phyloP scores from a whole-genome alignment of 257 asterid genomes.

The Solanum pinnatisectum region DNA sequence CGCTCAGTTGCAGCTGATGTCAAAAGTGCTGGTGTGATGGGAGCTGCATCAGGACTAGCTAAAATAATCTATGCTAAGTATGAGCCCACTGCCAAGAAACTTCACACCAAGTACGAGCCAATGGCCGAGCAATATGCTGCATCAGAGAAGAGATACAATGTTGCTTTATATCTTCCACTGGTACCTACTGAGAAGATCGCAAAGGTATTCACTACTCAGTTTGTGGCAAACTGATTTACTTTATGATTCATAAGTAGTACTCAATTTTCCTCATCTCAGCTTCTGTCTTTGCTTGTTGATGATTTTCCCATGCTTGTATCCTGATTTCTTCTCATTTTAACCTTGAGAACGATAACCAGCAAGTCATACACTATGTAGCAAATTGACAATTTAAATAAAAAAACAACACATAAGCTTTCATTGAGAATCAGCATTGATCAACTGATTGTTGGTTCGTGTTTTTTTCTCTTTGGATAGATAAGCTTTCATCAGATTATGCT shows the following conservation, averaged over 20 bases:
- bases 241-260: not conserved
- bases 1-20: slow-evolving; percentile 55
- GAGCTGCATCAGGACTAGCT: slow-evolving; percentile 65
- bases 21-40: slow-evolving; percentile 54
- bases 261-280: slow-evolving; percentile 15
- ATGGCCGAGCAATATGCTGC: too few species aligned
- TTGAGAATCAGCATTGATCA: not conserved
- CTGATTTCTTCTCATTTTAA: slow-evolving; percentile 10
- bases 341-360: not conserved
- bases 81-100: slow-evolving; percentile 63
- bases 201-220: too few species aligned
- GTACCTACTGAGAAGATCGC: too few species aligned
- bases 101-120: too few species aligned
- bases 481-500: not conserved
- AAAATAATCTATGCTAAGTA: slow-evolving; percentile 50
- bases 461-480: not conserved
- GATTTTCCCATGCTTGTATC: slow-evolving; percentile 9
- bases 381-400: not conserved
- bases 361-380: not conserved
- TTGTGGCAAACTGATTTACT: too few species aligned
- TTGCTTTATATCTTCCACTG: too few species aligned
- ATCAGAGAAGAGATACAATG: too few species aligned
- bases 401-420: not conserved
- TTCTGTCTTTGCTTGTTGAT: slow-evolving; percentile 10
- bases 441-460: not conserved